Evolutionary conservation across 768 basidiomycete species (phyloP), one percentile per base, ranked within the genome.

Genomic region (Coprinellus aureogranulatus): DNA sequence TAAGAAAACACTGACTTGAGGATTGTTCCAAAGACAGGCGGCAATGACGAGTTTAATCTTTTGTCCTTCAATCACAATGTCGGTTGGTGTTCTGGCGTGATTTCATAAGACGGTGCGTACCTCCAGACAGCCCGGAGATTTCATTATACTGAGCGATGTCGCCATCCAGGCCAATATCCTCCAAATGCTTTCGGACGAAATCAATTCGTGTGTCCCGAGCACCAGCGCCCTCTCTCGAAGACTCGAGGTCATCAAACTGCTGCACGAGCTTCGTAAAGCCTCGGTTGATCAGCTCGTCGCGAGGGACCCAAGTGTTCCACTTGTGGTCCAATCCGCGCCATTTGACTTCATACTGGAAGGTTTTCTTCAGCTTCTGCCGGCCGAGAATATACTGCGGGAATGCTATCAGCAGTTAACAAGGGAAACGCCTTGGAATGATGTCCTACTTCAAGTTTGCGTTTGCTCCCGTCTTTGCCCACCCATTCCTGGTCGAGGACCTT

Each of bases 61-160:
- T 72, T 98, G 95, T 59, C 89, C 88, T 90, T 55, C 59, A 28
- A 27, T n/a, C 12, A 39, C 22, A 27, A 26, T 28, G 23, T 42
- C 39, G 27, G 25, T 8, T 27, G 28, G 25, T 22, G 41, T 44
- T 18, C 4, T 6, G 42, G 46, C 23, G 34, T 28, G n/a, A 47
- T 27, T 31, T 25, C 22, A 14, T 26, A 12, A 4, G 25, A 14
- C 23, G 11, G 22, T 18, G 61, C 77, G 62, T 68, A 87, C 94
- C 95, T 72, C 96, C 96, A 18, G 92, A 95, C 45, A 98, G 77
- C 39, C 96, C 95, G 34, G 85, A 84, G 67, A 98, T 94, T 75
- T 98, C 95, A 67, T 97, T 96, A 75, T 98, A 98, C 73, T 97
- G 93, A 11, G 95, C 95, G 59, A 98, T 98, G 75, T 98, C 93